phyloP scores from a whole-genome alignment of 495 filamentous ascomycete genomes.

The Lentithecium fluviatile region DNA sequence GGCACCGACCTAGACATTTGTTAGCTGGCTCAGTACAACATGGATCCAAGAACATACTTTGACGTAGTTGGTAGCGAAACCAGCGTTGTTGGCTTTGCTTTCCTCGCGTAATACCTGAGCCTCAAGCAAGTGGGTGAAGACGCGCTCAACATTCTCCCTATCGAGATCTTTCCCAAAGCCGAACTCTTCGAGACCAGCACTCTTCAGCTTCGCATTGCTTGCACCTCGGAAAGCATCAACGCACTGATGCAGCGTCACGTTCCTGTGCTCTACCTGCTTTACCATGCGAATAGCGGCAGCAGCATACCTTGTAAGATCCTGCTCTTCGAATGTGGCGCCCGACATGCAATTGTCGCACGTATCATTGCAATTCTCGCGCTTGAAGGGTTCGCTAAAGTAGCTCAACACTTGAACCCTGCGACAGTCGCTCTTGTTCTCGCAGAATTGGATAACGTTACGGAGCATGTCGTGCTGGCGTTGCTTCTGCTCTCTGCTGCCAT shows the following conservation, averaged over 20 bases:
- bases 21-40: constrained; percentile 22
- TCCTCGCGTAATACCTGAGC: constrained; percentile 61
- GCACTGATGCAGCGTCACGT: constrained; percentile 55
- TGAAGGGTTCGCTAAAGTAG: constrained; percentile 88
- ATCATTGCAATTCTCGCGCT: constrained; percentile 63
- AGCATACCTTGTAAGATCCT: constrained; percentile 77
- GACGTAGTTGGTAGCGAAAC: constrained; percentile 62
- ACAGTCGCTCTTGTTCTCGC: constrained; percentile 83
- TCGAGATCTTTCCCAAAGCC: constrained; percentile 58
- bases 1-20: constrained; percentile 47
- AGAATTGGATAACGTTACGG: constrained; percentile 75
- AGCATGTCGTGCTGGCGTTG: constrained; percentile 82
- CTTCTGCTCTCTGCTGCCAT: constrained; percentile 74
- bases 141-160: constrained; percentile 60
- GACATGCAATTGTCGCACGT: constrained; percentile 87
- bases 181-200: constrained; percentile 46
- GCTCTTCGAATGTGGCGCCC: constrained; percentile 60
- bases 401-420: constrained; percentile 81
- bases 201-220: constrained; percentile 50
- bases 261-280: constrained; percentile 43
- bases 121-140: constrained; percentile 62
- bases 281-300: constrained; percentile 66
- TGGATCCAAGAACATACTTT: constrained; percentile 43
- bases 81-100: constrained; percentile 57
- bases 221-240: constrained; percentile 62